A percentile compares a stretch with the other conserved stretches of the same genome.
These are phyloP conservation scores for Ophiostoma fasciatum DNA, from an alignment of 2,329 filamentous ascomycete genomes.

Conservation along the genomic window DNA sequence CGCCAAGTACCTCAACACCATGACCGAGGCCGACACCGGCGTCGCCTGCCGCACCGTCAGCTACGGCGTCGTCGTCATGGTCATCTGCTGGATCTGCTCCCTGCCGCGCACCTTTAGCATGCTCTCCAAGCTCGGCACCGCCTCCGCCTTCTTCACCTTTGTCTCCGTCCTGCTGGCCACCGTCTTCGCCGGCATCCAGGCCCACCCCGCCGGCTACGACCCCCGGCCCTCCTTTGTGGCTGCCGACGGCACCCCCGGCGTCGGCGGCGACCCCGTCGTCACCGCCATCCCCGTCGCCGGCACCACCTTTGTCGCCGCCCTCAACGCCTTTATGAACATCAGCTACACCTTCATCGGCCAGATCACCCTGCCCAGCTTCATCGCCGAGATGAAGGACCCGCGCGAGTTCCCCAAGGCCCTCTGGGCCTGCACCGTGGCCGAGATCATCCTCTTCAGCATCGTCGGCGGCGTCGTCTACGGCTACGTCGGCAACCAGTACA, in stretches of 20 bases:
- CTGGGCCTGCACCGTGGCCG: conserved; percentile 78
- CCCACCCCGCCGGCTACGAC: conserved; percentile 54
- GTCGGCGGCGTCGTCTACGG: conserved; percentile 71
- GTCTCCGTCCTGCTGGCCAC: conserved; percentile 73
- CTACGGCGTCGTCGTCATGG: conserved; percentile 59
- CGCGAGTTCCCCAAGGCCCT: conserved; percentile 86
- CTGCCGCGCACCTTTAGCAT: conserved; percentile 74
- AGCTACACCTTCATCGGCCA: conserved; percentile 94
- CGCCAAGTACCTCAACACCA: conserved; percentile 80
- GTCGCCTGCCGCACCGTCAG: conserved; percentile 59
- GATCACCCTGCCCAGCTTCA: conserved; percentile 87
- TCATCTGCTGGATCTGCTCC: conserved; percentile 65
- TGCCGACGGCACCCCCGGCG: conserved; percentile 14
- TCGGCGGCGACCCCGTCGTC: conserved; percentile 49
- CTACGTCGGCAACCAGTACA: conserved; percentile 84
- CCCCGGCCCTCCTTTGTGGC: conserved; percentile 25
- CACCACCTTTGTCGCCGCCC: conserved; percentile 67
- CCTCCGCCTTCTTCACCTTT: conserved; percentile 78
- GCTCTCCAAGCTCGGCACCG: conserved; percentile 63
- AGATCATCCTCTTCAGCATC: conserved; percentile 72
- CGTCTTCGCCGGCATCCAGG: conserved; percentile 65
- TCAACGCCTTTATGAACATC: conserved; percentile 89
- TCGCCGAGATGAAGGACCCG: conserved; percentile 75
- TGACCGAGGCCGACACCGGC: conserved; percentile 51
- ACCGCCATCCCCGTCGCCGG: conserved; percentile 50